phyloP scores from a whole-genome alignment of 495 filamentous ascomycete species.

The Xylaria bambusicola region DNA sequence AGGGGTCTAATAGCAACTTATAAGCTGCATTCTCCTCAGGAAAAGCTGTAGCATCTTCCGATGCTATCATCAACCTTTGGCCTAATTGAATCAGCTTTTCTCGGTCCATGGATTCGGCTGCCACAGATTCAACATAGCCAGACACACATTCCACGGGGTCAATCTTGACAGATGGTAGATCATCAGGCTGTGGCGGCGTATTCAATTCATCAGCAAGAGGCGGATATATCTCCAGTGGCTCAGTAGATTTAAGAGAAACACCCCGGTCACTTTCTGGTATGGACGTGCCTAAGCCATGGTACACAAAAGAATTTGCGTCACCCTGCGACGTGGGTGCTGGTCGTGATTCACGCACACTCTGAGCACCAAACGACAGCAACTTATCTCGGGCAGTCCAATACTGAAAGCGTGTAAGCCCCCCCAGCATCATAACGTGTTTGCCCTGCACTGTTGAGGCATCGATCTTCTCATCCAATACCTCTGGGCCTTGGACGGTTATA shows the following conservation, averaged over 20 bases:
- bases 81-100: slow-evolving; percentile 22
- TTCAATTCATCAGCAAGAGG: not conserved
- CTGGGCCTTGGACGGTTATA: slow-evolving; percentile 19
- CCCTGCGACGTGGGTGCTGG: slow-evolving; percentile 18
- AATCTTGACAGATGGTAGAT: slow-evolving; percentile 1
- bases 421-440: slow-evolving; percentile 36
- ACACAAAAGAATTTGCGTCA: not conserved
- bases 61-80: slow-evolving; percentile 23
- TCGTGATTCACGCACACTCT: slow-evolving; percentile 29
- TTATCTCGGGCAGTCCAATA: slow-evolving; percentile 32
- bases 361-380: slow-evolving; percentile 29
- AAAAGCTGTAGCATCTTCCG: slow-evolving; percentile 16
- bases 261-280: slow-evolving; percentile 25
- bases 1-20: slow-evolving; percentile 9
- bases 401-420: slow-evolving; percentile 25
- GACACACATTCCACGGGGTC: slow-evolving; percentile 10
- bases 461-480: slow-evolving; percentile 23
- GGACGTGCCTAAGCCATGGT: slow-evolving; percentile 21
- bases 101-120: not conserved
- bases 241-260: not conserved
- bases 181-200: not conserved
- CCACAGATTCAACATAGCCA: slow-evolving; percentile 8
- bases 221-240: not conserved
- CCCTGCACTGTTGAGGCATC: slow-evolving; percentile 17
- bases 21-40: slow-evolving; percentile 17